Evolutionary conservation across 257 asterid genomes (phyloP).

Genomic region (Anisodus tanguticus): DNA sequence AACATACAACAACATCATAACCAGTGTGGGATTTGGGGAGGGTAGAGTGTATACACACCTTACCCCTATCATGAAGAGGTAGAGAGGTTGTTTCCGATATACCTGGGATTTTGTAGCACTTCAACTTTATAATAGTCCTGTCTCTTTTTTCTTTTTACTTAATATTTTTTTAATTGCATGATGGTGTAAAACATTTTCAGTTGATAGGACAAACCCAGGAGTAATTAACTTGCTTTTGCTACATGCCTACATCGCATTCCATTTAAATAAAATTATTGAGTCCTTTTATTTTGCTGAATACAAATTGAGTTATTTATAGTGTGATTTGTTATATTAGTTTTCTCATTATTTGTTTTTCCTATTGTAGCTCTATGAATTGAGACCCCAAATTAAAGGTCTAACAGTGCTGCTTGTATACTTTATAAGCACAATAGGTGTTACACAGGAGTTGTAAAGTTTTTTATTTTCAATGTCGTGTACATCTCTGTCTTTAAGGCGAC

Average conservation of each 20-base stretch:
- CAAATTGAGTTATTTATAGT: not conserved
- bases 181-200: not conserved
- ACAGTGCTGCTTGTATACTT: not conserved
- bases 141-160: not conserved
- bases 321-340: conserved; percentile 2
- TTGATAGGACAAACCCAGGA: not conserved
- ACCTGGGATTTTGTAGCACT: not conserved
- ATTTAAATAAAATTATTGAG: not conserved
- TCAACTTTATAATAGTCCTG: not conserved
- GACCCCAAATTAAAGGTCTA: not conserved
- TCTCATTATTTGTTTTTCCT: conserved; percentile 10
- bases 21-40: too few species aligned
- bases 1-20: too few species aligned
- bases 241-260: not conserved
- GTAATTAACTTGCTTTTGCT: not conserved
- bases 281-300: conserved; percentile 9
- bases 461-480: not conserved
- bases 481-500: not conserved
- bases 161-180: not conserved
- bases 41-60: too few species aligned
- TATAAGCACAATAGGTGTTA: conserved; percentile 17
- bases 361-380: not conserved
- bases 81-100: not conserved
- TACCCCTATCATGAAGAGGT: too few species aligned
- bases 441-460: not conserved